These are phyloP conservation scores for Elongisporangium prolatum DNA, from an alignment of 352 stramenopile genomes.

Conservation along the genomic window DNA sequence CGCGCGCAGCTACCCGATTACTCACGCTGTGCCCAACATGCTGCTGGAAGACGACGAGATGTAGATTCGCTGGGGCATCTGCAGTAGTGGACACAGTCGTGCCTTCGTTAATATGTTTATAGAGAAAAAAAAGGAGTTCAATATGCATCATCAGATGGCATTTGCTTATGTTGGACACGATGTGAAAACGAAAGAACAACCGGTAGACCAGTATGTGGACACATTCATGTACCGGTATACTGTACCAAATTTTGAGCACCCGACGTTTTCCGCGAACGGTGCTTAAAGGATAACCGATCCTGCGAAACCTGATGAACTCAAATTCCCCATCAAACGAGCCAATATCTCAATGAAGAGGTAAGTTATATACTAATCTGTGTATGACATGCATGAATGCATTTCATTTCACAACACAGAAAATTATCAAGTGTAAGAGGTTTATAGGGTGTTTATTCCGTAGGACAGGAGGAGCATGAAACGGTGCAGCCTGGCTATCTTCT, in stretches of 20 bases:
- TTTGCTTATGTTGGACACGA: not conserved
- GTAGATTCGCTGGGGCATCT: conserved; percentile 17
- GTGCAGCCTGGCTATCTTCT: not conserved
- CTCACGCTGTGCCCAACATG: conserved; percentile 83
- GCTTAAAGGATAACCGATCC: not conserved
- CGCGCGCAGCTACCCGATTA: conserved; percentile 69
- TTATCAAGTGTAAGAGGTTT: not conserved
- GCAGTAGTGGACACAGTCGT: not conserved
- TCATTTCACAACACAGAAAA: not conserved
- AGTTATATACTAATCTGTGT: not conserved
- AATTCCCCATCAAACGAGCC: not conserved
- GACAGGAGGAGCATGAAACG: not conserved
- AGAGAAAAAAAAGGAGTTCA: not conserved
- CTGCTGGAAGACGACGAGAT: conserved; percentile 84
- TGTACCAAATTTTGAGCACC: not conserved
- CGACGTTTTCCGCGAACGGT: not conserved
- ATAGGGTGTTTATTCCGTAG: not conserved
- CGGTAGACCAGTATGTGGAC: not conserved
- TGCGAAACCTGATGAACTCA: not conserved
- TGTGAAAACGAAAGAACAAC: not conserved
- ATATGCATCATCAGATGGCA: not conserved
- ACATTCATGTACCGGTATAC: not conserved
- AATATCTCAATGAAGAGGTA: not conserved
- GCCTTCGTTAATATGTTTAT: not conserved
- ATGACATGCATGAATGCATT: not conserved